Conservation (phyloP, 345 rosid species). For the Melaleuca alternifolia region DNA sequence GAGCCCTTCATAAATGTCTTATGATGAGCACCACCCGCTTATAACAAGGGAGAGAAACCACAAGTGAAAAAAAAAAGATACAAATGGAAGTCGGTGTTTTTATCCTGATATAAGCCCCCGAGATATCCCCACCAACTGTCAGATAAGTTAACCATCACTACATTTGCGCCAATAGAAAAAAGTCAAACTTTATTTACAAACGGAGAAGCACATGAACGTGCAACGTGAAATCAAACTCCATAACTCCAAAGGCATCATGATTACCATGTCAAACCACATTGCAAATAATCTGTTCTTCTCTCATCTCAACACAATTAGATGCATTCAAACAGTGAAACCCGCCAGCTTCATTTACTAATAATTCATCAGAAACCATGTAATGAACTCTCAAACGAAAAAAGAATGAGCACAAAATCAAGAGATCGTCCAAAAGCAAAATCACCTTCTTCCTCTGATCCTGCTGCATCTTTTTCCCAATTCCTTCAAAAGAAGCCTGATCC, state of each 20-base stretch:
- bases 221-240: neutral
- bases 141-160: neutral
- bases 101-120: neutral
- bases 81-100: neutral
- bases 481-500: neutral
- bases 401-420: neutral
- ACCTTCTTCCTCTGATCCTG: constrained; percentile 85
- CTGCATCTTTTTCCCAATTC: constrained; percentile 35
- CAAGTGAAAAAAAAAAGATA: neutral
- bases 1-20: neutral
- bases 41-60: neutral
- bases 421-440: neutral
- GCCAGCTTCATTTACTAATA: neutral
- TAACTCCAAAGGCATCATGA: neutral
- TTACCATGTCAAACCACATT: neutral
- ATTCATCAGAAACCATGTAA: neutral
- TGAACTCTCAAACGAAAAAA: neutral
- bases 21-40: neutral
- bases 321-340: neutral
- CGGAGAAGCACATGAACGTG: neutral
- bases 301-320: neutral
- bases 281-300: neutral
- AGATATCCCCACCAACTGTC: neutral
- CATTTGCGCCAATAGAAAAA: neutral
- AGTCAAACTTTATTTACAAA: neutral